phyloP scores from a whole-genome alignment of 306 rosid species.

The Rubus idaeus region DNA sequence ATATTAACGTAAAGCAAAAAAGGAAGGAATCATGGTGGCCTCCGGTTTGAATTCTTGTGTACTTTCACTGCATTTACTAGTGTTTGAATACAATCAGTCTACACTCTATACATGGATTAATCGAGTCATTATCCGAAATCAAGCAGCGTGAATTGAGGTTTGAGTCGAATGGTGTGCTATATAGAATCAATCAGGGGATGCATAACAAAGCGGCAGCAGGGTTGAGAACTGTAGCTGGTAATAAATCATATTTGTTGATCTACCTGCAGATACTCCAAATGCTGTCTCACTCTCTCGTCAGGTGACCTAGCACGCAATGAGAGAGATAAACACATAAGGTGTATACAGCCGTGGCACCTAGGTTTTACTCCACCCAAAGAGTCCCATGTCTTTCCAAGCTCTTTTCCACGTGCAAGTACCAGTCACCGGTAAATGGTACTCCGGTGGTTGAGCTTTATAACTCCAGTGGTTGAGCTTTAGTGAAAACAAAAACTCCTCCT shows the following conservation, averaged over 20 bases:
- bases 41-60: not conserved
- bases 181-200: no score
- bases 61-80: not conserved
- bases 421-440: not conserved
- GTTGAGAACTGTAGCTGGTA: not conserved
- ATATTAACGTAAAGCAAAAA: no score
- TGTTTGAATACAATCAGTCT: not conserved
- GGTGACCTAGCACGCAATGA: not conserved
- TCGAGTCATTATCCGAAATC: not conserved
- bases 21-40: not conserved
- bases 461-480: constrained; percentile 68
- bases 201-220: not conserved
- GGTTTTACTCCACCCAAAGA: not conserved
- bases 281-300: not conserved
- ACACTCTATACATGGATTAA: not conserved
- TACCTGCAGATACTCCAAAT: not conserved
- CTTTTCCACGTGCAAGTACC: not conserved
- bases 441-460: constrained; percentile 21
- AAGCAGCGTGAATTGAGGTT: not conserved
- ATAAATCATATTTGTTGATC: not conserved
- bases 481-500: constrained; percentile 89
- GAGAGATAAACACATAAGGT: not conserved
- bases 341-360: not conserved
- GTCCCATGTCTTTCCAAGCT: not conserved
- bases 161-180: not conserved